phyloP scores from a whole-genome alignment of 2,329 filamentous ascomycete species.

The Aureobasidium subglaciale region DNA sequence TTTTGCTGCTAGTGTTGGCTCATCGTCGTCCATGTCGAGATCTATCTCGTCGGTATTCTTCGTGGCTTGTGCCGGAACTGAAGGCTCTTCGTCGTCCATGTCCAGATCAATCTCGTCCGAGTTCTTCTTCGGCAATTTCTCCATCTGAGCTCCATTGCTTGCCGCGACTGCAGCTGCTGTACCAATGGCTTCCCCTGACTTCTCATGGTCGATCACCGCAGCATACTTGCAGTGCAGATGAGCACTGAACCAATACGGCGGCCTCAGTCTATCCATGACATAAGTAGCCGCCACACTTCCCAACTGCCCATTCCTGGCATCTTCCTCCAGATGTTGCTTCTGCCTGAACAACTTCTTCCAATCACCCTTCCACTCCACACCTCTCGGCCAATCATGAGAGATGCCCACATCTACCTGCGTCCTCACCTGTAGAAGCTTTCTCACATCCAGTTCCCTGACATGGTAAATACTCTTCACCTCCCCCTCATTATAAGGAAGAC shows the following conservation, averaged over 20 bases:
- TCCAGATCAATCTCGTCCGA: conserved; percentile 59
- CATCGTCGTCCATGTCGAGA: conserved; percentile 37
- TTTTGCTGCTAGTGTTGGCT: conserved; percentile 17
- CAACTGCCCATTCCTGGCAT: conserved; percentile 67
- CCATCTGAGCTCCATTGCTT: neutral
- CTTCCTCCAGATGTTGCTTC: conserved; percentile 68
- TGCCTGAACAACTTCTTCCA: conserved; percentile 57
- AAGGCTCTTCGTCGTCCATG: conserved; percentile 29
- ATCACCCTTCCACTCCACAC: conserved; percentile 73
- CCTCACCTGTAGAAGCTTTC: conserved; percentile 77
- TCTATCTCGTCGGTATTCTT: conserved; percentile 63
- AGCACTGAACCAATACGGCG: conserved; percentile 80
- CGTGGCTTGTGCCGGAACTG: conserved; percentile 16
- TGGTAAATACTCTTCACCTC: conserved; percentile 84
- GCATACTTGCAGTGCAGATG: conserved; percentile 87
- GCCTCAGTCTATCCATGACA: conserved; percentile 73
- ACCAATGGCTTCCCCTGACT: neutral
- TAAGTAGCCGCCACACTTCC: conserved; percentile 74
- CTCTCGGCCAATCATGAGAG: conserved; percentile 92
- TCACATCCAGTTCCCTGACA: conserved; percentile 79
- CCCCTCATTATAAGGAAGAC: conserved; percentile 71
- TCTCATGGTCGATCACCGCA: conserved; percentile 50
- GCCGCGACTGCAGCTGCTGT: neutral
- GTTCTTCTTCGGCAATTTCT: conserved; percentile 38
- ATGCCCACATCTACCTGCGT: conserved; percentile 85